Percentiles rank a stretch among this genome's conserved stretches.
These are phyloP conservation scores for Nicotiana knightiana DNA, from an alignment of 257 asterid genomes.

Conservation along the genomic window DNA sequence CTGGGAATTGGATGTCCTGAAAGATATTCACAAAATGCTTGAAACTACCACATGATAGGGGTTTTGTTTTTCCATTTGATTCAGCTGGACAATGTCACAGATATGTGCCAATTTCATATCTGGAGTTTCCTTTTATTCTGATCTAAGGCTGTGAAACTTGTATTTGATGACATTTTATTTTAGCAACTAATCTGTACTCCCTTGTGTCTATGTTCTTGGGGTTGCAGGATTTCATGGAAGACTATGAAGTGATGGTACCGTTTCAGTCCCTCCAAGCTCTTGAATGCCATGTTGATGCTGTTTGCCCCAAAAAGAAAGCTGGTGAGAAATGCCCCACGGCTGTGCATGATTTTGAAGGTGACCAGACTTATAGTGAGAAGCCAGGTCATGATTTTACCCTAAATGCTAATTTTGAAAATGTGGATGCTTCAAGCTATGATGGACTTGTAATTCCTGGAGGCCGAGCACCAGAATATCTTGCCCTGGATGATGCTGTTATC, in stretches of 20 bases:
- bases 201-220: not conserved
- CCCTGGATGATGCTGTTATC: conserved; percentile 58
- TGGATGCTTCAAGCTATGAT: conserved; percentile 65
- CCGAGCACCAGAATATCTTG: conserved; percentile 94
- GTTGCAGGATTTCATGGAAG: conserved; percentile 93
- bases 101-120: not conserved
- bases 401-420: conserved; percentile 50
- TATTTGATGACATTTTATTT: not conserved
- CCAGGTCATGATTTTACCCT: conserved; percentile 87
- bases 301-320: conserved; percentile 68
- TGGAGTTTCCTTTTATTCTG: not conserved
- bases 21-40: not conserved
- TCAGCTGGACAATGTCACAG: not conserved
- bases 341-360: conserved; percentile 97
- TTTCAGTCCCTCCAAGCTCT: conserved; percentile 91
- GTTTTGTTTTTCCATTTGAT: not conserved
- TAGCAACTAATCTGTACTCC: not conserved
- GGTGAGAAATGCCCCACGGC: conserved; percentile 84
- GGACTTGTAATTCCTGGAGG: conserved; percentile 97
- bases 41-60: not conserved
- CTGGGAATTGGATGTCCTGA: not conserved
- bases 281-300: conserved; percentile 79
- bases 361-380: conserved; percentile 94
- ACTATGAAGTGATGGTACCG: conserved; percentile 88
- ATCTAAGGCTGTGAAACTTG: not conserved